Evolutionary conservation across 257 asterid species (phyloP).

Genomic region (Solanum medicagineum): DNA sequence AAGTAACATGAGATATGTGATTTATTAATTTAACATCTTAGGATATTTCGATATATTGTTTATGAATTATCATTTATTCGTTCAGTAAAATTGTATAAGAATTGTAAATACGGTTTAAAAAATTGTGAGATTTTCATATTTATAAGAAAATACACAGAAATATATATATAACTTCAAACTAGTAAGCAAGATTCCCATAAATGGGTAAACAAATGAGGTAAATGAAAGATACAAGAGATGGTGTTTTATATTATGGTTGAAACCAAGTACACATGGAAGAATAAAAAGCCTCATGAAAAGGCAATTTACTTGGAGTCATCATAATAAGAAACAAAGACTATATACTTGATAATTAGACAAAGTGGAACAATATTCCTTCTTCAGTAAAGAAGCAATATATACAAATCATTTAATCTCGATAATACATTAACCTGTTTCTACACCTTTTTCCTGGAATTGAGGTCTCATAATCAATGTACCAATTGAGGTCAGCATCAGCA

Average conservation of each 20-base stretch:
- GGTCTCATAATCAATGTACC: background rate
- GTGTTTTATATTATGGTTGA: background rate
- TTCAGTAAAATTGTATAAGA: too few relatives aligned
- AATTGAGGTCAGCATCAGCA: background rate
- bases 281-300: background rate
- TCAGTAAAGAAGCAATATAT: background rate
- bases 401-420: background rate
- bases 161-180: background rate
- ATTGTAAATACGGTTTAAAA: too few relatives aligned
- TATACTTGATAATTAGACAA: background rate
- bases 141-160: too few relatives aligned
- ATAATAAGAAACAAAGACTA: background rate
- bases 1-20: too few relatives aligned
- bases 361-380: background rate
- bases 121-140: too few relatives aligned
- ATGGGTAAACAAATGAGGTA: background rate
- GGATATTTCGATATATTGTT: too few relatives aligned
- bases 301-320: background rate
- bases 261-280: background rate
- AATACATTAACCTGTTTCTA: background rate
- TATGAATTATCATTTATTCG: too few relatives aligned
- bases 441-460: background rate
- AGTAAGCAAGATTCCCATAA: background rate
- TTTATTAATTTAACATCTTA: too few relatives aligned
- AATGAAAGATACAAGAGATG: background rate